Evolutionary conservation across 805 yeast species (phyloP).

Genomic region (Lipomyces sp.): DNA sequence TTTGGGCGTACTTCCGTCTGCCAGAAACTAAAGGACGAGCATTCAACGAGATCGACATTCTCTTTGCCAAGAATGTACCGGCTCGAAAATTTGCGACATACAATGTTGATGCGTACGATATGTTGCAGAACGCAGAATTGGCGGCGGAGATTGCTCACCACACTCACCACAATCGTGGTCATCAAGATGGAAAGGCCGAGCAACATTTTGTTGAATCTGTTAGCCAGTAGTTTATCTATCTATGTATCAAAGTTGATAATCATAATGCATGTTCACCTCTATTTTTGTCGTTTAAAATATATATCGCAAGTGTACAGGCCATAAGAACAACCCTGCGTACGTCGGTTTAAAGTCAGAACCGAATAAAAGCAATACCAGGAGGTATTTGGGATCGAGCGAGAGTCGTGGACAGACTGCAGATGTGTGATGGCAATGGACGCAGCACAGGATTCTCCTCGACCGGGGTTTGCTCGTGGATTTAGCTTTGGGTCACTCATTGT

Average conservation of each 20-base stretch:
- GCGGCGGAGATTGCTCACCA: not conserved
- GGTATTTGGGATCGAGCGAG: too few species aligned
- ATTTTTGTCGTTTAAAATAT: too few species aligned
- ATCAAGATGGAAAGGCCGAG: not conserved
- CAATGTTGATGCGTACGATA: slow-evolving; percentile 30
- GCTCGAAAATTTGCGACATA: slow-evolving; percentile 42
- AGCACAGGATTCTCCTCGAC: too few species aligned
- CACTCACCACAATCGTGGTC: not conserved
- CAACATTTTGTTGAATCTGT: not conserved
- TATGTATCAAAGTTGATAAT: not conserved
- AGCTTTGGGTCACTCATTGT: too few species aligned
- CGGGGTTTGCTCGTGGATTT: too few species aligned
- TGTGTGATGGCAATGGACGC: too few species aligned
- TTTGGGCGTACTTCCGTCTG: slow-evolving; percentile 57
- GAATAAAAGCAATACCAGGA: too few species aligned
- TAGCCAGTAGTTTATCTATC: not conserved
- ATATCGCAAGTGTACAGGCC: too few species aligned
- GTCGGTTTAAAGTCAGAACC: too few species aligned
- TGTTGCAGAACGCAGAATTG: slow-evolving; percentile 3
- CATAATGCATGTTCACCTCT: not conserved
- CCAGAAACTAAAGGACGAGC: slow-evolving; percentile 67
- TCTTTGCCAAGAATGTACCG: slow-evolving; percentile 50
- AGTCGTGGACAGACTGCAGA: too few species aligned
- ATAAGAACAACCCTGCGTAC: too few species aligned
- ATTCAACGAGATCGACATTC: slow-evolving; percentile 62